These are phyloP conservation scores for Flaveria trinervia DNA, from an alignment of 129 eudicot species.

Conservation along the genomic window DNA sequence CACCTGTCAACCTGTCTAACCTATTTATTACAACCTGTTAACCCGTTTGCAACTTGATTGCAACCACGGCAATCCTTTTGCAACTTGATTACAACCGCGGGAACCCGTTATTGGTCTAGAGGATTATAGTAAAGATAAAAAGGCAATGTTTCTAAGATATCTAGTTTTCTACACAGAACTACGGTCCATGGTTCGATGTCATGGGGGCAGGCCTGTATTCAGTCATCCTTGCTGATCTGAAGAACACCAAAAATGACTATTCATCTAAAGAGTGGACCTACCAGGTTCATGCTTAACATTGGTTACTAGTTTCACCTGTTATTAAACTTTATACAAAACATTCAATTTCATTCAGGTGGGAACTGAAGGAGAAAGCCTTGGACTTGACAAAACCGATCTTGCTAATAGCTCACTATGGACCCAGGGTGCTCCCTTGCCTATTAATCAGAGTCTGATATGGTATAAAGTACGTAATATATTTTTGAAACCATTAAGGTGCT, in stretches of 20 bases:
- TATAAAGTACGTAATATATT: constrained; percentile 53
- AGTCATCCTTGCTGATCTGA: constrained; percentile 48
- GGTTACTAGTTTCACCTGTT: not conserved
- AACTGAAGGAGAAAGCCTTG: constrained; percentile 71
- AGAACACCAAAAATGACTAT: constrained; percentile 42
- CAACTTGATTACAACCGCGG: not conserved
- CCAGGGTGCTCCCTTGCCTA: constrained; percentile 43
- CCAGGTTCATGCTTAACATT: constrained; percentile 47
- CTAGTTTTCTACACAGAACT: constrained; percentile 53
- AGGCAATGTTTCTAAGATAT: not conserved
- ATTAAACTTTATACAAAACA: constrained; percentile 1
- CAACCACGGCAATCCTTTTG: too few species aligned
- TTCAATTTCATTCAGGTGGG: constrained; percentile 59
- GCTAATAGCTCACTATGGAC: constrained; percentile 76
- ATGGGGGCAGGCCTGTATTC: constrained; percentile 71
- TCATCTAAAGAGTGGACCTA: constrained; percentile 73
- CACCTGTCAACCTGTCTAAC: too few species aligned
- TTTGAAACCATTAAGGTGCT: not conserved
- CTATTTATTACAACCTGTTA: too few species aligned
- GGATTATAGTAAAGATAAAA: not conserved
- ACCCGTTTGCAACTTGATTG: not conserved
- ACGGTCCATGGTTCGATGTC: constrained; percentile 85
- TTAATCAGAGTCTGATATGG: constrained; percentile 67
- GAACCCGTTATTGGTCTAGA: not conserved
- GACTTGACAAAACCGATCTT: constrained; percentile 53